phyloP scores from a whole-genome alignment of 2,329 filamentous ascomycete species.

The Pezicula rhizophila region DNA sequence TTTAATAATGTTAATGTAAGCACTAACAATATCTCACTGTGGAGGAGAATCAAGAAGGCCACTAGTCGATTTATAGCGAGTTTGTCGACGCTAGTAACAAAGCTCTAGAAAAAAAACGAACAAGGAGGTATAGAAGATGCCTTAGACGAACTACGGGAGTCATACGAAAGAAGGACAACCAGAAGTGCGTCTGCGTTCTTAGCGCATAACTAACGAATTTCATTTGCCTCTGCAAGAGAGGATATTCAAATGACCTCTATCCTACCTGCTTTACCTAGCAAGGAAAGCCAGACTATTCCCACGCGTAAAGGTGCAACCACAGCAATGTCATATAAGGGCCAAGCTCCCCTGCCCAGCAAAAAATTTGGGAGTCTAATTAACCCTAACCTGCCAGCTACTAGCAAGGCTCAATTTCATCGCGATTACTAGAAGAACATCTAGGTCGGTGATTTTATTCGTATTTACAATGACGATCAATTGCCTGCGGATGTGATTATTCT shows the following conservation, averaged over 20 bases:
- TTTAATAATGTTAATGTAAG: conserved; percentile 92
- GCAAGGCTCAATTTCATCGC: conserved; percentile 79
- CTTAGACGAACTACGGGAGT: conserved; percentile 17
- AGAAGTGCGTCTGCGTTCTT: conserved; percentile 10
- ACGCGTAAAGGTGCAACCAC: conserved; percentile 29
- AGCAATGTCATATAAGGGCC: conserved; percentile 31
- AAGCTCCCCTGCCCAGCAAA: conserved; percentile 27
- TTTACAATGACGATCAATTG: conserved; percentile 94
- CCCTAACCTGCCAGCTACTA: conserved; percentile 54
- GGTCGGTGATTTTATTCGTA: conserved; percentile 91
- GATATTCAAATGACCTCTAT: conserved; percentile 97
- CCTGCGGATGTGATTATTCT: conserved; percentile 90
- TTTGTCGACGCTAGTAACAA: conserved; percentile 33
- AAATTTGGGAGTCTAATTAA: conserved; percentile 70
- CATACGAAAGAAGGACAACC: neutral
- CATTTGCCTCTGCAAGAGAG: conserved; percentile 50
- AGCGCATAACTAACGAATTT: conserved; percentile 34
- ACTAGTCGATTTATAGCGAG: conserved; percentile 37
- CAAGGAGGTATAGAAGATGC: conserved; percentile 11
- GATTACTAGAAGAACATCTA: conserved; percentile 93
- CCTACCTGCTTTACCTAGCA: conserved; percentile 64
- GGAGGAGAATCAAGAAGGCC: conserved; percentile 89
- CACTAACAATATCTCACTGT: conserved; percentile 76
- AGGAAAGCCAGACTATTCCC: conserved; percentile 21
- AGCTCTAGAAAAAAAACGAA: conserved; percentile 44